phyloP scores from a whole-genome alignment of 2,329 filamentous ascomycete genomes.

The Paecilomyces variotii region DNA sequence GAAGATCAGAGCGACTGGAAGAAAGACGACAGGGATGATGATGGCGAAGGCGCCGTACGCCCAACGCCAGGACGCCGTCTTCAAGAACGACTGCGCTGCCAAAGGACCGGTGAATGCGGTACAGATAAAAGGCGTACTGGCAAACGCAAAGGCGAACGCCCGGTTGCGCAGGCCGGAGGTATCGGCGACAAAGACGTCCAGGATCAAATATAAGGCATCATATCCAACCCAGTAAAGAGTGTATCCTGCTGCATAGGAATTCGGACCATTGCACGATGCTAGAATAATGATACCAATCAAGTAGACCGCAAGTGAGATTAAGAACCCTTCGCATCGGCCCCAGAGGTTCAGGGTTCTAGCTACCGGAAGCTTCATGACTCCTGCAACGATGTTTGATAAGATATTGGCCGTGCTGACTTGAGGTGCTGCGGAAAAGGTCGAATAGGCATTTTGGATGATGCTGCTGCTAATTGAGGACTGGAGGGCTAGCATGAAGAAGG shows the following conservation, averaged over 20 bases:
- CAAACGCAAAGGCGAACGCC: constrained; percentile 50
- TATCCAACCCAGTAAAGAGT: constrained; percentile 52
- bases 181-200: constrained; percentile 53
- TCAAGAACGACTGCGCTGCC: constrained; percentile 41
- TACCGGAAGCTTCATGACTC: constrained; percentile 48
- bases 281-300: constrained; percentile 48
- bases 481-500: constrained; percentile 29
- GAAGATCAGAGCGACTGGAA: constrained; percentile 48
- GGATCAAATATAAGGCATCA: constrained; percentile 44
- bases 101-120: constrained; percentile 47
- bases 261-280: constrained; percentile 50
- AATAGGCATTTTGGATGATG: constrained; percentile 21
- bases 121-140: constrained; percentile 51
- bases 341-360: constrained; percentile 56
- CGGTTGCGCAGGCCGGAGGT: constrained; percentile 51
- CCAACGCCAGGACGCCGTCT: constrained; percentile 49
- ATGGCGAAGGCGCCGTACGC: constrained; percentile 53
- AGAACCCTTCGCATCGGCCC: constrained; percentile 49
- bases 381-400: constrained; percentile 37
- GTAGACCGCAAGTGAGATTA: constrained; percentile 36
- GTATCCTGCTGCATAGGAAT: constrained; percentile 38
- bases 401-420: constrained; percentile 1
- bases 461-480: constrained; percentile 20
- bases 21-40: constrained; percentile 45
- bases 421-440: constrained; percentile 18